Conservation (phyloP, 306 rosid genomes). For the Prosopis cineraria region DNA sequence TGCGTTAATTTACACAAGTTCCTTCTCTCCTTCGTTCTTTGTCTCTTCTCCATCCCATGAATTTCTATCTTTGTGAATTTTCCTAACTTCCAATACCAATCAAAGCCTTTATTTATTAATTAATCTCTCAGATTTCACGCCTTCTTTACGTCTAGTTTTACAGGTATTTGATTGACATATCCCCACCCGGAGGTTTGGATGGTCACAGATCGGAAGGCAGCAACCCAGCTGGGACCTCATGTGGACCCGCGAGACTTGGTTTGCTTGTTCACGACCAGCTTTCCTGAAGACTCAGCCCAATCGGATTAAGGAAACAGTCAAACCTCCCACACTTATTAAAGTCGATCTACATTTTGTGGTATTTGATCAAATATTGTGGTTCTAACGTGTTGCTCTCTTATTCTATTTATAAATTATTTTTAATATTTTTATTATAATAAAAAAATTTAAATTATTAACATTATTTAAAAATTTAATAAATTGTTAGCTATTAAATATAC, state of each 20-base stretch:
- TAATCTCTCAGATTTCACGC: neutral
- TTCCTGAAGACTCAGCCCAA: neutral
- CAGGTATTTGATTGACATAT: neutral
- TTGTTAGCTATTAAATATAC: too few relatives aligned
- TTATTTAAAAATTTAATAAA: too few relatives aligned
- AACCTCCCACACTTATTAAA: neutral
- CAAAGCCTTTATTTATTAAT: too few relatives aligned
- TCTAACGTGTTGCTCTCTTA: too few relatives aligned
- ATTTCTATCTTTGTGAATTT: neutral
- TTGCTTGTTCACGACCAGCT: neutral
- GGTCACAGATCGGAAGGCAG: neutral
- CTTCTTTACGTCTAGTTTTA: neutral
- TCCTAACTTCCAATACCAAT: neutral
- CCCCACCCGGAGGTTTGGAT: too few relatives aligned
- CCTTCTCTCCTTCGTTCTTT: neutral
- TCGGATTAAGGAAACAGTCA: neutral
- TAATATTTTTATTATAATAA: too few relatives aligned
- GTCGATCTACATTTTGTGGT: neutral
- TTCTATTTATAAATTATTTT: too few relatives aligned
- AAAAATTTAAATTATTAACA: too few relatives aligned
- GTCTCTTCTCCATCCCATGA: neutral
- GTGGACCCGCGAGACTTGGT: constrained; percentile 1
- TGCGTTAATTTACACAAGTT: constrained; percentile 29
- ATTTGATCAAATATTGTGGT: neutral
- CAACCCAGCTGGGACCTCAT: neutral